Percentiles rank a stretch among this genome's conserved stretches.
phyloP scores from a whole-genome alignment of 805 yeast genomes.

The Metschnikowia chrysomelidarum region DNA sequence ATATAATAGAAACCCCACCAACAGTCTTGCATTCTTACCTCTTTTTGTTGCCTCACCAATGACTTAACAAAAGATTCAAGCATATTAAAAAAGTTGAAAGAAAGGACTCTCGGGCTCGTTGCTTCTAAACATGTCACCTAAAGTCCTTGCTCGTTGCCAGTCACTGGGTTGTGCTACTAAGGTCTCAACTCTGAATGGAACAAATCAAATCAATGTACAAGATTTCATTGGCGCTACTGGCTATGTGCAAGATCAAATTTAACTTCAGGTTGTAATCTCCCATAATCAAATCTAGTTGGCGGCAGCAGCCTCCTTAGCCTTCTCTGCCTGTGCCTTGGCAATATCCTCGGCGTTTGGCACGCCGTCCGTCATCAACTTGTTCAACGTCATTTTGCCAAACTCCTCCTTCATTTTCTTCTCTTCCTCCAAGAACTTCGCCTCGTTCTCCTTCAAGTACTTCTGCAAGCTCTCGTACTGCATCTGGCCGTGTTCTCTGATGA shows the following conservation, averaged over 20 bases:
- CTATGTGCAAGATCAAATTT: neutral
- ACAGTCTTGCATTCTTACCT: too few species aligned
- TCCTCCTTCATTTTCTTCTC: conserved; percentile 83
- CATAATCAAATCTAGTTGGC: conserved; percentile 2
- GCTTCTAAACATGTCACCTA: too few species aligned
- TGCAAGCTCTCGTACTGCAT: conserved; percentile 81
- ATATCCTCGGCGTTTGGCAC: conserved; percentile 72
- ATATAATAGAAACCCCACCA: too few species aligned
- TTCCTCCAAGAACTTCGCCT: conserved; percentile 72
- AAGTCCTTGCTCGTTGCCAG: neutral
- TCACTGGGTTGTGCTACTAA: too few species aligned
- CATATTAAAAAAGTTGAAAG: too few species aligned
- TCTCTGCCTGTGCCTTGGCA: conserved; percentile 42
- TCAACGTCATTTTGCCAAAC: conserved; percentile 77
- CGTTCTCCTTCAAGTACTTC: conserved; percentile 55
- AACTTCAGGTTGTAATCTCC: conserved; percentile 9
- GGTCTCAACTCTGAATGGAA: too few species aligned
- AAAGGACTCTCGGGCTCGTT: too few species aligned
- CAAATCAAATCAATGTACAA: conserved; percentile 6
- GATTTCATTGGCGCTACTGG: too few species aligned
- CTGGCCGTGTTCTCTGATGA: conserved; percentile 89
- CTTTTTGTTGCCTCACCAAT: too few species aligned
- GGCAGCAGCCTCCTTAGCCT: conserved; percentile 17
- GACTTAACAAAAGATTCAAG: too few species aligned
- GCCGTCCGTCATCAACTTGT: conserved; percentile 82